A percentile compares a stretch with the other conserved stretches of the same genome.
These are phyloP conservation scores for Begonia masoniana DNA, from an alignment of 306 rosid species.

Conservation along the genomic window DNA sequence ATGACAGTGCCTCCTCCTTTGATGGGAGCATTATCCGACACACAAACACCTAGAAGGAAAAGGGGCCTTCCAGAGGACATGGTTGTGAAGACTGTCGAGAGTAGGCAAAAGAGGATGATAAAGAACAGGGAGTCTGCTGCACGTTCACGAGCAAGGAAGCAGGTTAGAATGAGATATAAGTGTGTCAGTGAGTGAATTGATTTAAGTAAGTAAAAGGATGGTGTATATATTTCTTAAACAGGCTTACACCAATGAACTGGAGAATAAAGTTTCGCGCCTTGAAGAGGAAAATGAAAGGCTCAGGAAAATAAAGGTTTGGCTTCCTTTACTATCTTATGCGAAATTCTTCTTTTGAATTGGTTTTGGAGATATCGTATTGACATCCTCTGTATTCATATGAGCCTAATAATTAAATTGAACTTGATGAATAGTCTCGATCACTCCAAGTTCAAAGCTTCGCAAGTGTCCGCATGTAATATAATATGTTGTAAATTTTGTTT, in stretches of 20 bases:
- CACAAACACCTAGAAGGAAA: conserved; percentile 51
- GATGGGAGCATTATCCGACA: conserved; percentile 58
- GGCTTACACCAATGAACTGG: conserved; percentile 95
- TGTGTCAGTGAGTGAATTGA: not conserved
- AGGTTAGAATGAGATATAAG: conserved; percentile 26
- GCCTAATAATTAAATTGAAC: too few species aligned
- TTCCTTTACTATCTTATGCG: conserved; percentile 6
- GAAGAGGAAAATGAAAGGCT: conserved; percentile 94
- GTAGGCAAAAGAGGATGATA: conserved; percentile 93
- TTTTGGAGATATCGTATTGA: too few species aligned
- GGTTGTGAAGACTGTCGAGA: conserved; percentile 71
- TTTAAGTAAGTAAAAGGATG: not conserved
- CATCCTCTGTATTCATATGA: too few species aligned
- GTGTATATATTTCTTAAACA: conserved; percentile 11
- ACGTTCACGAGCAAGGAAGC: conserved; percentile 95
- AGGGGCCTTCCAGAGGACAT: conserved; percentile 53
- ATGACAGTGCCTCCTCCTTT: conserved; percentile 46
- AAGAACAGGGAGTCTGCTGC: conserved; percentile 98
- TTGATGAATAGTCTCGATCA: too few species aligned
- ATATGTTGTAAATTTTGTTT: too few species aligned
- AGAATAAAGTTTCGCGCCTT: conserved; percentile 63
- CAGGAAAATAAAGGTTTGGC: conserved; percentile 66
- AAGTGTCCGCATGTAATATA: too few species aligned
- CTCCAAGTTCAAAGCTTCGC: too few species aligned
- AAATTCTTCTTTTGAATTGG: too few species aligned